Evolutionary conservation across 495 filamentous ascomycete genomes (phyloP).

Genomic region (Clohesyomyces aquaticus): DNA sequence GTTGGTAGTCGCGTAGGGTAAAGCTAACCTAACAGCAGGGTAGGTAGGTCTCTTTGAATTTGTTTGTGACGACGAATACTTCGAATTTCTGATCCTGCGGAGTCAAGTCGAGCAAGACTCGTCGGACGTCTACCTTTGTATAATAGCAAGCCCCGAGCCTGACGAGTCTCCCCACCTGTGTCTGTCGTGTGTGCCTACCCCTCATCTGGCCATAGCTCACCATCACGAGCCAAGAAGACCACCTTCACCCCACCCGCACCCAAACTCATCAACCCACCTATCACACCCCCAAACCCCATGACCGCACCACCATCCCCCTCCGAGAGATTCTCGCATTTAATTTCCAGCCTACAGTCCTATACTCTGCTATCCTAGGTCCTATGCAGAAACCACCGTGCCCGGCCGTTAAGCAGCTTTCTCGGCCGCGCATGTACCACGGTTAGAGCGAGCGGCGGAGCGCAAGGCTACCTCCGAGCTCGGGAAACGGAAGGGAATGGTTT

Average conservation of each 20-base stretch:
- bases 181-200: too few relatives aligned
- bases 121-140: too few relatives aligned
- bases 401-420: constrained; percentile 6
- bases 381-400: not conserved
- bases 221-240: constrained; percentile 9
- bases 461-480: too few relatives aligned
- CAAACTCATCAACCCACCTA: constrained; percentile 16
- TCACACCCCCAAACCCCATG: constrained; percentile 1
- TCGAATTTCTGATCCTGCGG: not conserved
- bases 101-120: not conserved
- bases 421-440: constrained; percentile 25
- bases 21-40: not conserved
- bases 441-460: constrained; percentile 4
- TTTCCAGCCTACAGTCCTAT: not conserved
- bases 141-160: too few relatives aligned
- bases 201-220: not conserved
- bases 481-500: too few relatives aligned
- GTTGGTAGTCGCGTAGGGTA: not conserved
- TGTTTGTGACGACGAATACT: not conserved
- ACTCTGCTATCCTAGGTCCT: not conserved
- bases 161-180: not conserved
- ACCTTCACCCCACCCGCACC: not conserved
- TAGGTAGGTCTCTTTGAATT: not conserved
- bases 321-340: constrained; percentile 9
- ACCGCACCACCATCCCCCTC: constrained; percentile 2